Conservation (phyloP, 495 filamentous ascomycete genomes). For the Penicillium herquei region DNA sequence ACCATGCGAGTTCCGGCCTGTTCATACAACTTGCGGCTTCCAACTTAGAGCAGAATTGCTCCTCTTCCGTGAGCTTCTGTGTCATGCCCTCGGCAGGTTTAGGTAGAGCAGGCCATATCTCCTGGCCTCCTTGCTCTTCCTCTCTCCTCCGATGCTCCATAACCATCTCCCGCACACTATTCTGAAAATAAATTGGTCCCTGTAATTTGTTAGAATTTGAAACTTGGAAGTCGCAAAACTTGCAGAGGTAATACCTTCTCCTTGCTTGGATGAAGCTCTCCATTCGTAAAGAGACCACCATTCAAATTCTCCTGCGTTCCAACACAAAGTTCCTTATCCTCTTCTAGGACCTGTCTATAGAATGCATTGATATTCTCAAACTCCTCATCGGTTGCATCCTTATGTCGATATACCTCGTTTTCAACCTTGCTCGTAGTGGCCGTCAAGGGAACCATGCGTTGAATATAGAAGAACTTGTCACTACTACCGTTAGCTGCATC, state of each 20-base stretch:
- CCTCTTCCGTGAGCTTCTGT: slow-evolving; percentile 22
- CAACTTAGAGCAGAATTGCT: slow-evolving; percentile 25
- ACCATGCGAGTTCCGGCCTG: slow-evolving; percentile 26
- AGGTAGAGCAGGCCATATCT: slow-evolving; percentile 45
- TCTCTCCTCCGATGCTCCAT: slow-evolving; percentile 34
- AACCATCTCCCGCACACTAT: slow-evolving; percentile 34
- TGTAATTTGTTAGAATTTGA: not conserved
- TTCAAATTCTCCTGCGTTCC: slow-evolving; percentile 46
- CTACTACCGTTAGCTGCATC: slow-evolving; percentile 19
- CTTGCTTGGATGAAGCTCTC: slow-evolving; percentile 48
- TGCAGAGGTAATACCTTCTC: slow-evolving; percentile 32
- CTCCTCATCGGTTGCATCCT: slow-evolving; percentile 40
- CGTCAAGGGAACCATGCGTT: slow-evolving; percentile 43
- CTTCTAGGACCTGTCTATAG: slow-evolving; percentile 43
- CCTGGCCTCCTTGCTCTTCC: slow-evolving; percentile 32
- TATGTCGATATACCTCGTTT: slow-evolving; percentile 51
- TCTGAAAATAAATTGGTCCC: slow-evolving; percentile 47
- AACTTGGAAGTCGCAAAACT: too few relatives aligned
- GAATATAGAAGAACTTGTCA: slow-evolving; percentile 50
- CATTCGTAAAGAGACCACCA: slow-evolving; percentile 48
- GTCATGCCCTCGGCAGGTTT: slow-evolving; percentile 7
- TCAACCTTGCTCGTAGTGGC: slow-evolving; percentile 37
- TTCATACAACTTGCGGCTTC: slow-evolving; percentile 24
- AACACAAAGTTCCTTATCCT: slow-evolving; percentile 50
- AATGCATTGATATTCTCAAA: slow-evolving; percentile 44